Evolutionary conservation across 257 asterid species (phyloP).

Genomic region (Solanum bulbocastanum): DNA sequence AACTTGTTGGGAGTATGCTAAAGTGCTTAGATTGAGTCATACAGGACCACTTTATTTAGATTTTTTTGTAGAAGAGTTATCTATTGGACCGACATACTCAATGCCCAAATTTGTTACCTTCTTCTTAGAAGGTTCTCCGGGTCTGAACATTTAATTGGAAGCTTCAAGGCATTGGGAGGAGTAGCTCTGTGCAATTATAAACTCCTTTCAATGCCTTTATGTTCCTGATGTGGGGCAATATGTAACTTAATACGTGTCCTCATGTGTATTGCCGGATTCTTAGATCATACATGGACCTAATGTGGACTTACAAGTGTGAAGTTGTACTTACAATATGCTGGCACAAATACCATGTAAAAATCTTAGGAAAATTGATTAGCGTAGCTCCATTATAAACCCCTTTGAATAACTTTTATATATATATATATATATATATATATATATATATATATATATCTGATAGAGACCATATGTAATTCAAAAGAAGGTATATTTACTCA

Average conservation of each 20-base stretch:
- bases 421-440: background rate
- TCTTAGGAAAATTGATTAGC: background rate
- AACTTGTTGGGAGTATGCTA: no score
- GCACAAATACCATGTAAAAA: background rate
- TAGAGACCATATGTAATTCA: background rate
- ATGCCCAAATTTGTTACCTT: background rate
- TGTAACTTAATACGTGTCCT: background rate
- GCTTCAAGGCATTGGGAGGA: background rate
- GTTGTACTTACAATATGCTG: background rate
- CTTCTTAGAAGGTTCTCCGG: background rate
- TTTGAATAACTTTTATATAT: background rate
- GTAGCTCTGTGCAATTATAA: background rate
- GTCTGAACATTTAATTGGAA: background rate
- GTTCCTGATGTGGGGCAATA: background rate
- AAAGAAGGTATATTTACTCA: background rate
- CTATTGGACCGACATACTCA: background rate
- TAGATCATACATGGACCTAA: background rate
- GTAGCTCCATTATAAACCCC: background rate
- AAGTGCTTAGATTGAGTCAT: no score
- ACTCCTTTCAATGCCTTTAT: background rate
- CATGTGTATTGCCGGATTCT: background rate
- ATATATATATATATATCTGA: background rate
- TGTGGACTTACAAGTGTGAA: background rate
- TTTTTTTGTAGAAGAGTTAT: background rate
- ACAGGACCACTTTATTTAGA: background rate